Base-by-base conservation (phyloP, 495 filamentous ascomycete species). In the Rostrohypoxylon terebratum region DNA sequence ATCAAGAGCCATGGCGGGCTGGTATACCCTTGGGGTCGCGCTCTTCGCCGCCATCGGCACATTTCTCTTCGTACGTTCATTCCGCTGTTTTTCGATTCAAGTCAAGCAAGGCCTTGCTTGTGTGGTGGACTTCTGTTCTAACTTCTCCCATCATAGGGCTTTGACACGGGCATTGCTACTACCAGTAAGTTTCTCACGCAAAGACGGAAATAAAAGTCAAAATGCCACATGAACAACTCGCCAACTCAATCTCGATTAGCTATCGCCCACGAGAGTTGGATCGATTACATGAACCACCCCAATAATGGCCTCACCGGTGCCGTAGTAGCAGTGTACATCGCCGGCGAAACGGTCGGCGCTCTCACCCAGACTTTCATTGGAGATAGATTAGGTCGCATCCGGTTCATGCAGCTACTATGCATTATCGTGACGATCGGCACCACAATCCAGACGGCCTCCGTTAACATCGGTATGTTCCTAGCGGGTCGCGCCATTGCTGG, bases 301-400 rank as follows among this genome's bases (percentile, higher is more conserved):
- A 86, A 85, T 16, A 79, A 84, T 66, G 86, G 79, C 0, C 72
- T 88, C 5, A 87, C 85, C n/a, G 87, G 87, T 66, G 86, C 87
- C n/a, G 86, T 87, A 73, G 86, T 87, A 14, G 81, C 87, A n/a
- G 85, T 88, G 16, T 88, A 89, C 65, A 88, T 88, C 63, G 87
- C 87, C 10, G 87, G 87, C 47, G 87, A 88, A 75, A 84, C 85
- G 20, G 77, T 83, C 13, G 87, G 87, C 18, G 85, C 87, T 8
- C 51, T 88, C 13, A 79, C 78, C 0, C 87, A 89, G 69, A 87
- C 83, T 7, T 80, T 84, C 16, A 76, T 88, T 51, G 87, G 82
- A 20, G 87, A 89, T 64, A 83, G 73, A 73, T 82, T 89, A 8
- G 87, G 87, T 33, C 85, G 87, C 38, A 85, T 87, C 45, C 82